Evolutionary conservation across 306 rosid species (phyloP).

Genomic region (Trichosanthes cucumerina): DNA sequence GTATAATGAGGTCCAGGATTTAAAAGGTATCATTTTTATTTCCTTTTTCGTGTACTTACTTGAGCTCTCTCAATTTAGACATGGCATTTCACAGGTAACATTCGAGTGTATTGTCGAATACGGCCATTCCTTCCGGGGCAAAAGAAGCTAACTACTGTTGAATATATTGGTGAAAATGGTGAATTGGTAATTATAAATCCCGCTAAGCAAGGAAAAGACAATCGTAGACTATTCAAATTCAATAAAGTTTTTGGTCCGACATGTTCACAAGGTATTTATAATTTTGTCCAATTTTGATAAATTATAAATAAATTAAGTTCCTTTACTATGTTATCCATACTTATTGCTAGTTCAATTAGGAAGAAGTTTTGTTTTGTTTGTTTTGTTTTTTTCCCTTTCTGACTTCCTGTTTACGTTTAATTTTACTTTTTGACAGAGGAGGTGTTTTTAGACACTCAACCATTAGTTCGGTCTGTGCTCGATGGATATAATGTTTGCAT

Average conservation of each 20-base stretch:
- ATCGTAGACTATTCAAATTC: constrained; percentile 69
- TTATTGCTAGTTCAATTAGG: background rate
- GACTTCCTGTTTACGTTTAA: background rate
- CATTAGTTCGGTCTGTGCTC: constrained; percentile 83
- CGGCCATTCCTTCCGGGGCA: constrained; percentile 97
- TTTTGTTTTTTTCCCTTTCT: background rate
- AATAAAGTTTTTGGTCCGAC: constrained; percentile 90
- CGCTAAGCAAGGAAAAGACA: constrained; percentile 80
- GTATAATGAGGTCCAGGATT: constrained; percentile 94
- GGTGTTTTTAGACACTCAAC: constrained; percentile 75
- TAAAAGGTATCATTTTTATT: constrained; percentile 56
- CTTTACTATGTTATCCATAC: background rate
- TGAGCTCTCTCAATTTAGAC: constrained; percentile 6
- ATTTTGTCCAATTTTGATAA: constrained; percentile 7
- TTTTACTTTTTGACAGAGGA: constrained; percentile 45
- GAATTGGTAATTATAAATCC: constrained; percentile 73
- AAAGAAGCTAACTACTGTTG: constrained; percentile 64
- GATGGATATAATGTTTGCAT: constrained; percentile 97
- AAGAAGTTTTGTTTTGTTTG: background rate
- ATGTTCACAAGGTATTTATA: constrained; percentile 61
- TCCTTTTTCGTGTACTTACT: background rate
- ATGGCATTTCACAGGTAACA: constrained; percentile 53
- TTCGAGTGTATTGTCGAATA: constrained; percentile 90
- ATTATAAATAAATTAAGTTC: background rate
- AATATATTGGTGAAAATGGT: constrained; percentile 87